Evolutionary conservation across 1,139 yeast genomes (phyloP).

Genomic region (Candida mesenterica): DNA sequence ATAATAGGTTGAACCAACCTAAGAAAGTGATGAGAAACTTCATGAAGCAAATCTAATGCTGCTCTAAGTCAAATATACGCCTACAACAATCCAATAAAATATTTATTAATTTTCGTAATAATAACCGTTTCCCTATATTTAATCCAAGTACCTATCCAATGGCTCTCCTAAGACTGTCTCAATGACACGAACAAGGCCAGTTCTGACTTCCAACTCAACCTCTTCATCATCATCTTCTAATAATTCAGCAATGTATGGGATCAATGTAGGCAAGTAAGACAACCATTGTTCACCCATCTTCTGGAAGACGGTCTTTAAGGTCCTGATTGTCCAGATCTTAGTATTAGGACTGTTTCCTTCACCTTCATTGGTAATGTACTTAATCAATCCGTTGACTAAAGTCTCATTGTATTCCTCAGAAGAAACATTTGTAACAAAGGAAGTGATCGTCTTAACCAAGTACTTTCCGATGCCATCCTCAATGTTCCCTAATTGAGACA

Average conservation of each 20-base stretch:
- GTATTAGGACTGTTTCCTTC: constrained; percentile 28
- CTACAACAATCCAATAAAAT: too few relatives aligned
- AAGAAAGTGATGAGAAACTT: too few relatives aligned
- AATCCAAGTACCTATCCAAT: constrained; percentile 81
- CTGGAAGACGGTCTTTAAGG: constrained; percentile 78
- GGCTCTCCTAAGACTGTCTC: constrained; percentile 95
- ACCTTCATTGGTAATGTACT: constrained; percentile 36
- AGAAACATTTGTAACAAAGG: constrained; percentile 70
- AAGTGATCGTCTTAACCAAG: constrained; percentile 74
- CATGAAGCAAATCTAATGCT: too few relatives aligned
- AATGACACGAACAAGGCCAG: constrained; percentile 87
- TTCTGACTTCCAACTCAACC: constrained; percentile 88
- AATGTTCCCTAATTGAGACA: constrained; percentile 62
- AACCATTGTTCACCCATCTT: constrained; percentile 97
- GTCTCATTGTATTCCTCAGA: constrained; percentile 77
- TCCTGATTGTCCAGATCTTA: constrained; percentile 81
- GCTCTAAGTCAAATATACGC: too few relatives aligned
- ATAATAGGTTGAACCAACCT: too few relatives aligned
- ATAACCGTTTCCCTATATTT: too few relatives aligned
- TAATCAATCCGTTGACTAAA: constrained; percentile 39
- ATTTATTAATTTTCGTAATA: too few relatives aligned
- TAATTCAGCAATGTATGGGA: constrained; percentile 92
- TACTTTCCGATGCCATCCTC: constrained; percentile 74
- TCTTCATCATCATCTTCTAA: constrained; percentile 94
- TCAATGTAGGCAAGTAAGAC: constrained; percentile 83